Conservation (phyloP, 306 rosid genomes). For the Trichosanthes cucumerina region DNA sequence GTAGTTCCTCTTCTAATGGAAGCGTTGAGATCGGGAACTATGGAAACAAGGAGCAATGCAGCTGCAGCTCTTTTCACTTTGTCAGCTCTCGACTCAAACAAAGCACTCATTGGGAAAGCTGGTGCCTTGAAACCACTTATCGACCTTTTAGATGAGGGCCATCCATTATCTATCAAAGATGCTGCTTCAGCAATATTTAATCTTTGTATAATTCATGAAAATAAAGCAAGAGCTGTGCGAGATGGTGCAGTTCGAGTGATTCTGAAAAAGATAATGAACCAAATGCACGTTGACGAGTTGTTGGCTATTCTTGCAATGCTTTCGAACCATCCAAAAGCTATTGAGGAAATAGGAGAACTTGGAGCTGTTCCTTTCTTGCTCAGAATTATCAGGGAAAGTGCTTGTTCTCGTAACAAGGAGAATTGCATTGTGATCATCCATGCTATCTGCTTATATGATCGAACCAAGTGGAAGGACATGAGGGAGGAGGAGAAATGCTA, state of each 20-base stretch:
- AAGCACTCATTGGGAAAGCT: constrained; percentile 64
- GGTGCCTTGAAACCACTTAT: constrained; percentile 67
- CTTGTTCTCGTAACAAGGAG: constrained; percentile 70
- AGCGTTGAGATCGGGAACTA: constrained; percentile 65
- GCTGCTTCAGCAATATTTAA: constrained; percentile 78
- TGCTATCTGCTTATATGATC: constrained; percentile 50
- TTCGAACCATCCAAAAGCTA: constrained; percentile 55
- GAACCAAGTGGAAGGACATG: constrained; percentile 68
- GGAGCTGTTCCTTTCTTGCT: constrained; percentile 64
- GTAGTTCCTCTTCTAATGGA: constrained; percentile 53
- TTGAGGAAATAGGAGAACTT: constrained; percentile 68
- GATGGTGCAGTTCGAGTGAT: constrained; percentile 62
- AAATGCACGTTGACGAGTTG: constrained; percentile 48
- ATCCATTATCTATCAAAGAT: constrained; percentile 67
- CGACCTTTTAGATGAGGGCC: constrained; percentile 70
- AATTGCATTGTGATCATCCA: constrained; percentile 67
- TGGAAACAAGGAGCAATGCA: constrained; percentile 71
- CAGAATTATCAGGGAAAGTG: constrained; percentile 43
- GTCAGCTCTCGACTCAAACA: constrained; percentile 90
- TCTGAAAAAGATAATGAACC: constrained; percentile 39
- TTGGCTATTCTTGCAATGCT: constrained; percentile 69
- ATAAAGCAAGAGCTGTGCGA: constrained; percentile 64
- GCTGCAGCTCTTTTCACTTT: constrained; percentile 85
- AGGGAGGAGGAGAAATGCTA: constrained; percentile 60
- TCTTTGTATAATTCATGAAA: constrained; percentile 62